Conservation (phyloP, 768 basidiomycete genomes). For the Neoboletus magnificus region DNA sequence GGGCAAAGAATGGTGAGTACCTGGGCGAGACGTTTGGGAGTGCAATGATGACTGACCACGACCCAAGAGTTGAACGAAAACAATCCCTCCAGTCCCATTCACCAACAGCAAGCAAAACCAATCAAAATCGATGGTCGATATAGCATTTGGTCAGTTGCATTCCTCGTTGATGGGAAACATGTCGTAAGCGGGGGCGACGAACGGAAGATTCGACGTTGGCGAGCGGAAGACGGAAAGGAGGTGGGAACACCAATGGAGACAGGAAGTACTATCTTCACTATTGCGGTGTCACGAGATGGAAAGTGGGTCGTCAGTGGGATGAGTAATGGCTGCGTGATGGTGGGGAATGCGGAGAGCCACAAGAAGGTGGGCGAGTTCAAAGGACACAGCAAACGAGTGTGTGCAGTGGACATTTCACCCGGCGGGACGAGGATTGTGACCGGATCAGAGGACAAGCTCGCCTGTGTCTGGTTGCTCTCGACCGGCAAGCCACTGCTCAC, state of each 20-base stretch:
- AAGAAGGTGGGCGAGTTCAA: background rate
- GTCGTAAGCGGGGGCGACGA: background rate
- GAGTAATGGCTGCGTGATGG: background rate
- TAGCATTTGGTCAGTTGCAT: background rate
- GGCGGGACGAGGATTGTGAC: background rate
- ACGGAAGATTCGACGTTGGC: constrained; percentile 1
- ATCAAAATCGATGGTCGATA: background rate
- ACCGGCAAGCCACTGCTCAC: background rate
- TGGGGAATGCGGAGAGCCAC: background rate
- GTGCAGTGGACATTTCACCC: background rate
- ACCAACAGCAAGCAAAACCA: background rate
- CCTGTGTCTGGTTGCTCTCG: background rate
- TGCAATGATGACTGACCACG: background rate
- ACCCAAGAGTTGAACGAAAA: background rate
- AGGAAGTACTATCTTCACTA: background rate
- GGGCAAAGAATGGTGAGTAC: background rate
- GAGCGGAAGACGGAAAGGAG: background rate
- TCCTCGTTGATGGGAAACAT: background rate
- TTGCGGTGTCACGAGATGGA: background rate
- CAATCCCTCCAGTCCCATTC: background rate
- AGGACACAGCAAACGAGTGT: background rate
- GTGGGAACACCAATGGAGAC: background rate
- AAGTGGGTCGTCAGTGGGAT: background rate
- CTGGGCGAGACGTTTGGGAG: no score
- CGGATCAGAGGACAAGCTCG: background rate